Base-by-base conservation (phyloP, 2,329 filamentous ascomycete genomes). In the Cordyceps farinosa region DNA sequence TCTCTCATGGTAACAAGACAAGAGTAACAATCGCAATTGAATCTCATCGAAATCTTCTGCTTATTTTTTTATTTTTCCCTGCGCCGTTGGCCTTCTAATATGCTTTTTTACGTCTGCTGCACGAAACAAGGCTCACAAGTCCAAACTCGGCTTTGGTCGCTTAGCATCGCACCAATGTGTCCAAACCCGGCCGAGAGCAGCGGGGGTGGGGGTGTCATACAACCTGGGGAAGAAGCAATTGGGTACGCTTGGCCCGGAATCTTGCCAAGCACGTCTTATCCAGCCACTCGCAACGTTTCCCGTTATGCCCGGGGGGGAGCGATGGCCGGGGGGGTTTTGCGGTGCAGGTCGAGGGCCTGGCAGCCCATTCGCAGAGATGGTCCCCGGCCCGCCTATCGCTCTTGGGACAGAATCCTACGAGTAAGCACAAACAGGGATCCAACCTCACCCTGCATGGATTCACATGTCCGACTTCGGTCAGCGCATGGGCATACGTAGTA, bases 151-250 rank as follows among this genome's bases (percentile, higher is more conserved):
- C 59, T 62, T 62, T 34, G 48, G 45, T 36, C 59, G 59, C 50
- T 62, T 62, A 62, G 50, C 51, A 48, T 62, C 59, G 59, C 59
- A 61, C 38, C 56, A 13, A 22, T 15, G 13, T 40, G 38, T 15
- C 34, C 34, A 51, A 22, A 34, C 32, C 34, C 34, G 29, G 45
- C 34, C n/a, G 51, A 53, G 51, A 27, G 15, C 27, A 11, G 2
- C 9, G 32, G 9, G 17, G 13, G 22, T 47, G 44, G 44, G 44
- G 27, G 38, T 40, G 11, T 2, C 38, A 40, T 15, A 8, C 11
- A 9, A 11, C 9, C 36, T 38, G 38, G 38, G 38, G 38, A 13
- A 10, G 15, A 40, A 40, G 11, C 15, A 15, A 40, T 40, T 40
- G 2, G 38, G 38, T 40, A 15, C 13, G 11, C 38, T 40, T 10